Conservation (phyloP, 1,284 basidiomycete species). For the Puccinia novopanici region DNA sequence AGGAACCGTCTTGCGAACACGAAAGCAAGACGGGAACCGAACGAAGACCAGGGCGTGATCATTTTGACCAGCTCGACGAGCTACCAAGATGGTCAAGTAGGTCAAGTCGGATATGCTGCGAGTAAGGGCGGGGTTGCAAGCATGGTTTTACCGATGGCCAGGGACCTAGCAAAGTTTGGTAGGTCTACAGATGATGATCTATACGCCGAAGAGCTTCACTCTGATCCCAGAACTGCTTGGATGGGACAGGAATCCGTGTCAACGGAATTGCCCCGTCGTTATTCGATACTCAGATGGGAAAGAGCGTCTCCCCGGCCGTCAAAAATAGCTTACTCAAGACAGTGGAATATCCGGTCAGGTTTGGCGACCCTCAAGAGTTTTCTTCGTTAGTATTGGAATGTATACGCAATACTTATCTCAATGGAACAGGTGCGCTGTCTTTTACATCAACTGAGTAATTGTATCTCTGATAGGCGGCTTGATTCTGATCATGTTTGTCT, state of each 20-base stretch:
- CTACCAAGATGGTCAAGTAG: constrained; percentile 59
- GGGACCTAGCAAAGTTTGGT: constrained; percentile 59
- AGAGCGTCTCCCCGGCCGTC: constrained; percentile 54
- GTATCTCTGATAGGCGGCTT: background rate
- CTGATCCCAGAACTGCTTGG: constrained; percentile 9
- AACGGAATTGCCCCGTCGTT: constrained; percentile 57
- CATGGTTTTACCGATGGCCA: constrained; percentile 59
- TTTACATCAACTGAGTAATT: background rate
- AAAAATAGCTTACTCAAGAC: constrained; percentile 46
- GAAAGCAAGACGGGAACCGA: constrained; percentile 50
- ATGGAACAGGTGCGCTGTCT: constrained; percentile 54
- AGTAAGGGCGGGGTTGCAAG: constrained; percentile 58
- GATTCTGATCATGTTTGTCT: background rate
- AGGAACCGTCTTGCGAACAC: constrained; percentile 50
- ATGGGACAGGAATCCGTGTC: constrained; percentile 53
- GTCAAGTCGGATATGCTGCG: constrained; percentile 58
- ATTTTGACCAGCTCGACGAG: constrained; percentile 58
- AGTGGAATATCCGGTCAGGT: constrained; percentile 41
- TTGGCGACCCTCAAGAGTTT: constrained; percentile 49
- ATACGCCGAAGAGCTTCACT: constrained; percentile 14
- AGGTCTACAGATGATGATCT: too few relatives aligned
- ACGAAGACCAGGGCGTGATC: constrained; percentile 59
- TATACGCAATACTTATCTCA: constrained; percentile 54
- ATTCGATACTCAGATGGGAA: constrained; percentile 59
- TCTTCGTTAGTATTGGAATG: constrained; percentile 35